A percentile compares a stretch with the other conserved stretches of the same genome.
Evolutionary conservation across 2,329 filamentous ascomycete genomes (phyloP).

Genomic region (Chalaropsis thielavioides): DNA sequence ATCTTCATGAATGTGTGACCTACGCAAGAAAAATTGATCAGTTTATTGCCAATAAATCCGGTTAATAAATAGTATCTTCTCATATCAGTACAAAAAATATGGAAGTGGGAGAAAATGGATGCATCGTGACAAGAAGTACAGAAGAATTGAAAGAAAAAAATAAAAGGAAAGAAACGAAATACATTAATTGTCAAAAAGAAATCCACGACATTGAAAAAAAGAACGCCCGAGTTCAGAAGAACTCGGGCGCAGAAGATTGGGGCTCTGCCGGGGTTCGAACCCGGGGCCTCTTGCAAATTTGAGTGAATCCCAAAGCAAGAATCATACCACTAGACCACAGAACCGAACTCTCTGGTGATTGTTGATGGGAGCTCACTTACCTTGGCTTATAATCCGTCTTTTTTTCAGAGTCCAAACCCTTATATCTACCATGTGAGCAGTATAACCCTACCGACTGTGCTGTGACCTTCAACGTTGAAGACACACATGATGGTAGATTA

Average conservation of each 20-base stretch:
- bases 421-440: no score
- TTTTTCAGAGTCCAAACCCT: no score
- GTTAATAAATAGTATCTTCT: no score
- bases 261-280: constrained; percentile 17
- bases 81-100: no score
- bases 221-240: background rate
- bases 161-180: background rate
- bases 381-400: background rate
- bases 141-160: background rate
- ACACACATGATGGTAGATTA: no score
- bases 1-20: no score
- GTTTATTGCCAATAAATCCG: no score
- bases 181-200: background rate
- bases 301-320: constrained; percentile 15
- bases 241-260: background rate
- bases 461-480: no score
- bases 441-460: no score
- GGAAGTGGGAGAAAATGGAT: background rate
- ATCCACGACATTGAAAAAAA: background rate
- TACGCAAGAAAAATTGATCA: no score
- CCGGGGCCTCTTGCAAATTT: constrained; percentile 17
- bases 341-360: background rate
- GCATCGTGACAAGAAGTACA: background rate
- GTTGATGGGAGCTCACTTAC: background rate
- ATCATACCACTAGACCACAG: constrained; percentile 17